phyloP scores from a whole-genome alignment of 108 stramenopile genomes.

The Conticribra guillardii region DNA sequence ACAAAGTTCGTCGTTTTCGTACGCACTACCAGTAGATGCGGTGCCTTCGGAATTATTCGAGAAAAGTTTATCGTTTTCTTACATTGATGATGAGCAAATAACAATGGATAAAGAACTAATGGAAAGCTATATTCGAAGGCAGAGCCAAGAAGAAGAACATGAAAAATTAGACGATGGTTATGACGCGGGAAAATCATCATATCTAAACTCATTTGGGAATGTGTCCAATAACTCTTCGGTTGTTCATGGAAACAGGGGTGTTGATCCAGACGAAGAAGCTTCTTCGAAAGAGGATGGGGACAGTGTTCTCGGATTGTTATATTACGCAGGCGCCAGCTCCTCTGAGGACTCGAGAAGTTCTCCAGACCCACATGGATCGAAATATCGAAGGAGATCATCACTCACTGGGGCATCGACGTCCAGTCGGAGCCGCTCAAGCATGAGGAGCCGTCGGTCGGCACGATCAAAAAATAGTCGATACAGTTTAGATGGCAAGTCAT shows the following conservation, averaged over 20 bases:
- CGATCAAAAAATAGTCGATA: too few species aligned
- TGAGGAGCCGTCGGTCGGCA: neutral
- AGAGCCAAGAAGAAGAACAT: neutral
- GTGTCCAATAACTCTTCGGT: neutral
- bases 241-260: neutral
- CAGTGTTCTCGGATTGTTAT: slow-evolving; percentile 16
- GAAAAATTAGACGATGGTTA: slow-evolving; percentile 8
- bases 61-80: neutral
- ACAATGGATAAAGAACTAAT: slow-evolving; percentile 15
- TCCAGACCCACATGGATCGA: neutral
- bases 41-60: neutral
- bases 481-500: neutral
- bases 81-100: slow-evolving; percentile 11
- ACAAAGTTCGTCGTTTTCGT: neutral
- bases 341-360: slow-evolving; percentile 1
- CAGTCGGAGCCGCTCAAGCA: neutral
- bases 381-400: neutral
- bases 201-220: slow-evolving; percentile 8
- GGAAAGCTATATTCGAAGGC: neutral
- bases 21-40: neutral
- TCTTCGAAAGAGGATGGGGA: neutral
- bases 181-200: slow-evolving; percentile 12
- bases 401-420: neutral
- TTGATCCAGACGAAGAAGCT: slow-evolving; percentile 15
- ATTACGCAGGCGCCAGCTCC: slow-evolving; percentile 20